phyloP scores from a whole-genome alignment of 2,329 filamentous ascomycete species.

The Malbranchea cinnamomea region DNA sequence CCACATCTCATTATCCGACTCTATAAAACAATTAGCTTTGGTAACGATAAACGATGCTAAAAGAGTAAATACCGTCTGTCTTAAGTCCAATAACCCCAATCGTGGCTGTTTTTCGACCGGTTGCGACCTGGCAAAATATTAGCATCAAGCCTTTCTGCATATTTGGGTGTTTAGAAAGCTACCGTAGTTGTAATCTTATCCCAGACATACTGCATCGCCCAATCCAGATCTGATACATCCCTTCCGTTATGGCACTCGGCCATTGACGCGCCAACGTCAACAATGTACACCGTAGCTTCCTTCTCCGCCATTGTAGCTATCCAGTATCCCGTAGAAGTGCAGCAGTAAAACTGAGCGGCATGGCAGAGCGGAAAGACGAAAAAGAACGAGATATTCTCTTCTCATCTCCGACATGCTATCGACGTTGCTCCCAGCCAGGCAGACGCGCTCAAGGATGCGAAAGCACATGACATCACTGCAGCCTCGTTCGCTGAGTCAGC shows the following conservation, averaged over 20 bases:
- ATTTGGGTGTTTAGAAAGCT: slow-evolving; percentile 10
- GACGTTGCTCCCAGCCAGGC: slow-evolving; percentile 15
- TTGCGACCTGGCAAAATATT: slow-evolving; percentile 33
- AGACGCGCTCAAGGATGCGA: slow-evolving; percentile 28
- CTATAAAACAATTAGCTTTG: slow-evolving; percentile 18
- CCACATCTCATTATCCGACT: slow-evolving; percentile 50
- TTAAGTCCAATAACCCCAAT: slow-evolving; percentile 71
- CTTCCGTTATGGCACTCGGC: slow-evolving; percentile 55
- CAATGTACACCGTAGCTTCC: slow-evolving; percentile 79
- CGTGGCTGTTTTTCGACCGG: slow-evolving; percentile 58
- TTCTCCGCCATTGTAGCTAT: slow-evolving; percentile 81
- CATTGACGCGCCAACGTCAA: slow-evolving; percentile 84
- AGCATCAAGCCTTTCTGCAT: neutral
- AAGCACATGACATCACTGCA: slow-evolving; percentile 28
- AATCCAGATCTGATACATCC: slow-evolving; percentile 68
- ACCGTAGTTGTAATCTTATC: slow-evolving; percentile 73
- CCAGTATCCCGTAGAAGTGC: too few relatives aligned
- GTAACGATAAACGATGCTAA: neutral
- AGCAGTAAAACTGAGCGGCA: too few relatives aligned
- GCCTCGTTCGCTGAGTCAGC: slow-evolving; percentile 2
- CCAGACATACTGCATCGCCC: slow-evolving; percentile 84
- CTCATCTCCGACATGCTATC: too few relatives aligned
- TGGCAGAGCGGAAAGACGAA: slow-evolving; percentile 1
- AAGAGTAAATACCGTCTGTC: slow-evolving; percentile 43
- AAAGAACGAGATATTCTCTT: neutral